A percentile compares a stretch with the other conserved stretches of the same genome.
Conservation (phyloP, 495 filamentous ascomycete genomes). For the Choiromyces venosus region DNA sequence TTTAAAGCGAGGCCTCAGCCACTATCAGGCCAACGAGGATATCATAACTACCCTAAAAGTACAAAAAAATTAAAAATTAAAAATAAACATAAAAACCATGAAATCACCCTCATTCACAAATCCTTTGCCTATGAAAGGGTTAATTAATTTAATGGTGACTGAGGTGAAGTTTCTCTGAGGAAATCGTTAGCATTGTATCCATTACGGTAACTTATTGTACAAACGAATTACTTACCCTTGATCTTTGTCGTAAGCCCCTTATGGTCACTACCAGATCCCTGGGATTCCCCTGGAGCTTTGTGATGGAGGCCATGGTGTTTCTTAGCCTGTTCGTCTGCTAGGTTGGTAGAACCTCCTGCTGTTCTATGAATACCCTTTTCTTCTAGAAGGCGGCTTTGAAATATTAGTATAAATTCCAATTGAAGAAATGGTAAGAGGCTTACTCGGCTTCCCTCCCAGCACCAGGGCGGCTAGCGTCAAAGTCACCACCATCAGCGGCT, state of each 20-base stretch:
- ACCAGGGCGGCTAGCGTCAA: conserved; percentile 57
- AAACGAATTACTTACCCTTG: conserved; percentile 24
- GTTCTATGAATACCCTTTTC: conserved; percentile 37
- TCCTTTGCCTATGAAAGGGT: not conserved
- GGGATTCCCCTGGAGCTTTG: not conserved
- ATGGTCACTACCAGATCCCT: conserved; percentile 7
- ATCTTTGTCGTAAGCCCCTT: conserved; percentile 28
- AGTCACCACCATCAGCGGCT: conserved; percentile 53
- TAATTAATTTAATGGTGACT: conserved; percentile 25
- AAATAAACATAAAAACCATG: not conserved
- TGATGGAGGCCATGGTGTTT: not conserved
- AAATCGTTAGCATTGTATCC: conserved; percentile 2
- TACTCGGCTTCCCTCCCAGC: conserved; percentile 63
- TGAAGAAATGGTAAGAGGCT: conserved; percentile 37
- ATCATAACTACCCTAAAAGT: not conserved
- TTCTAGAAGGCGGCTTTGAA: conserved; percentile 32
- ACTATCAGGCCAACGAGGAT: not conserved
- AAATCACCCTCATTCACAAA: not conserved
- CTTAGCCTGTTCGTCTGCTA: not conserved
- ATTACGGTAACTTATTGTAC: not conserved
- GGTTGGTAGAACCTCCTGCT: not conserved
- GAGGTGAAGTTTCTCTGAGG: conserved; percentile 36
- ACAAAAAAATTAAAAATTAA: not conserved
- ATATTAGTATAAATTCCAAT: conserved; percentile 8
- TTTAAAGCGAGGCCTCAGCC: not conserved